Conservation (phyloP, 139 green algal species). For the Closterium sp. region DNA sequence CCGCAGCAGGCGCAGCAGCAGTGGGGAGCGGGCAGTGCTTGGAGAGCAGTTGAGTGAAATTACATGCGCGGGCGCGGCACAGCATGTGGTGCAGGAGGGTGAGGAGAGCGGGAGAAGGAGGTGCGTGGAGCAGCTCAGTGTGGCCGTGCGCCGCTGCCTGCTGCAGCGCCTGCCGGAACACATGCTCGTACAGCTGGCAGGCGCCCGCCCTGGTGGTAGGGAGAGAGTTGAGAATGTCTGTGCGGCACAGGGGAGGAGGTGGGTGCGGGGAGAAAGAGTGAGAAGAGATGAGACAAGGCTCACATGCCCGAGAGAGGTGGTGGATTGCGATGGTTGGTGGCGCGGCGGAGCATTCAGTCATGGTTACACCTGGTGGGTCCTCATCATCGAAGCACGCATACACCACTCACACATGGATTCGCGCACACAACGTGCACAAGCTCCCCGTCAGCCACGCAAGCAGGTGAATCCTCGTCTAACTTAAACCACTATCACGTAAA, state of each 20-base stretch:
- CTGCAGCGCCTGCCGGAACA: background rate
- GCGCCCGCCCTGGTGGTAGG: background rate
- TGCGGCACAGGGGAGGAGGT: background rate
- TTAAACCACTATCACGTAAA: too few relatives aligned
- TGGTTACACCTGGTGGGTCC: too few relatives aligned
- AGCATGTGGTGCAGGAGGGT: slow-evolving; percentile 21
- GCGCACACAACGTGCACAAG: too few relatives aligned
- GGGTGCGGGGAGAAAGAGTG: background rate
- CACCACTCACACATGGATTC: too few relatives aligned
- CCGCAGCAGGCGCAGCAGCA: background rate
- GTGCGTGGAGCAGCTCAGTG: background rate
- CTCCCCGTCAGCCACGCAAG: too few relatives aligned
- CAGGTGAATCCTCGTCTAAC: too few relatives aligned
- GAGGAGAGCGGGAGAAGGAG: background rate
- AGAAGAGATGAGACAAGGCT: background rate
- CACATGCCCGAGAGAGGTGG: too few relatives aligned
- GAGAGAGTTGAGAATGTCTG: slow-evolving; percentile 8
- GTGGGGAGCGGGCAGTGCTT: slow-evolving; percentile 25
- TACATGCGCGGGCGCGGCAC: background rate
- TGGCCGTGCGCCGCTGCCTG: background rate
- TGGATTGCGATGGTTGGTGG: too few relatives aligned
- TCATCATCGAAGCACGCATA: too few relatives aligned
- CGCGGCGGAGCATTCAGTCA: too few relatives aligned
- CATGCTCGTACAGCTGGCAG: background rate
- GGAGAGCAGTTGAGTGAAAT: slow-evolving; percentile 11